These are phyloP conservation scores for Backusella circina DNA, from an alignment of 192 early-diverging fungal species.

Conservation along the genomic window DNA sequence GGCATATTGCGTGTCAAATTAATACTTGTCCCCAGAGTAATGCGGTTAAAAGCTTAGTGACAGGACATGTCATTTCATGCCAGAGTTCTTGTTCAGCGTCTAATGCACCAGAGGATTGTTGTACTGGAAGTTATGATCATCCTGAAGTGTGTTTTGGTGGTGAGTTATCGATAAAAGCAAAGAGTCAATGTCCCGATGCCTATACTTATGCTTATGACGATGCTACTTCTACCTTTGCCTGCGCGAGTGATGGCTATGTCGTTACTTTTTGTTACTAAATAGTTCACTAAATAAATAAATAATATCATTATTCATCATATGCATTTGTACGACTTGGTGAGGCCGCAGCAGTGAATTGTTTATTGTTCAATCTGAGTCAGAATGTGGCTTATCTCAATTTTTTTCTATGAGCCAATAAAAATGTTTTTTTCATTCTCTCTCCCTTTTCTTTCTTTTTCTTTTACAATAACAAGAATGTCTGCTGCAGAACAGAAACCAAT, in stretches of 20 bases:
- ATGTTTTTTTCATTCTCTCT: not conserved
- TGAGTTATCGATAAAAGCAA: not conserved
- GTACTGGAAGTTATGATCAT: conserved; percentile 9
- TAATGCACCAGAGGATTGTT: conserved; percentile 6
- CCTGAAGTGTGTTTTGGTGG: not conserved
- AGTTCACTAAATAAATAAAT: too few relatives aligned
- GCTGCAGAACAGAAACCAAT: conserved; percentile 4
- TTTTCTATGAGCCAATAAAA: not conserved
- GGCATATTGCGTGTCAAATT: conserved; percentile 4
- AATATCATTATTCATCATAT: not conserved
- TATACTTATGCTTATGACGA: conserved; percentile 33
- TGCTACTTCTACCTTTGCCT: conserved; percentile 25
- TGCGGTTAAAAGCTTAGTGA: not conserved
- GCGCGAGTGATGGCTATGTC: not conserved
- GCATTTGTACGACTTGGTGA: not conserved
- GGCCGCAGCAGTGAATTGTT: not conserved
- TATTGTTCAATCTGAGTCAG: not conserved
- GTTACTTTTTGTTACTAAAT: conserved; percentile 21
- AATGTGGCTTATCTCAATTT: not conserved
- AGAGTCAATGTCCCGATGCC: conserved; percentile 14
- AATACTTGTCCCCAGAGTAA: conserved; percentile 3
- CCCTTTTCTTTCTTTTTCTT: not conserved
- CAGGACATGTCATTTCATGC: conserved; percentile 15
- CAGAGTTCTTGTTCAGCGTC: conserved; percentile 17
- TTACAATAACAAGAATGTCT: not conserved